phyloP scores from a whole-genome alignment of 352 stramenopile genomes.

The Plasmopara viticola region DNA sequence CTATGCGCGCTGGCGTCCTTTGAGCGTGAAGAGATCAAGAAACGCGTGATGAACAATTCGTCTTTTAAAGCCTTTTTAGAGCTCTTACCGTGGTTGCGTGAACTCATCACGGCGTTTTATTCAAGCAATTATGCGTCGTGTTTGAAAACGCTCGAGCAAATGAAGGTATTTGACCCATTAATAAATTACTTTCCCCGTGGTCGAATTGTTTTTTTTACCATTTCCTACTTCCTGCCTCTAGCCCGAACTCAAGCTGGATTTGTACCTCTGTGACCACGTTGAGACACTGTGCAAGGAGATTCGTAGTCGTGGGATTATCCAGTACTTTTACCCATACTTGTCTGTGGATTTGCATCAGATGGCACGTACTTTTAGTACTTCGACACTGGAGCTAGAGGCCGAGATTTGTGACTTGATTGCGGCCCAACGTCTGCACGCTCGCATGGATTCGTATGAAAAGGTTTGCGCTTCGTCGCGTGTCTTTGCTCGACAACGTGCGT shows the following conservation, averaged over 20 bases:
- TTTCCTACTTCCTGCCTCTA: too few relatives aligned
- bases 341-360: conserved; percentile 84
- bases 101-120: conserved; percentile 87
- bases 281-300: conserved; percentile 76
- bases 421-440: conserved; percentile 61
- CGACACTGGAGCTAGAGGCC: conserved; percentile 53
- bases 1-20: conserved; percentile 85
- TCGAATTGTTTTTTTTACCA: too few relatives aligned
- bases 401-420: conserved; percentile 77
- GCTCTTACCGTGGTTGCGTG: conserved; percentile 77
- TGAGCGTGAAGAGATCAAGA: conserved; percentile 68
- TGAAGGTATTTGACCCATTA: conserved; percentile 45
- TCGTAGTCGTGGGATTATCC: conserved; percentile 75
- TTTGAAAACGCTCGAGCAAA: conserved; percentile 66
- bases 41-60: conserved; percentile 83
- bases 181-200: too few relatives aligned
- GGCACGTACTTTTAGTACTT: conserved; percentile 78
- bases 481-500: too few relatives aligned
- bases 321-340: conserved; percentile 87
- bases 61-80: conserved; percentile 87
- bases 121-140: conserved; percentile 81
- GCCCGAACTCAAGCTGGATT: conserved; percentile 68
- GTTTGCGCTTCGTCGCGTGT: conserved; percentile 15
- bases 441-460: conserved; percentile 87
- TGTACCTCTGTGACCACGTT: conserved; percentile 75